Base-by-base conservation (phyloP, 371 early-diverging fungal species). In the Syncephalastrum sp. region DNA sequence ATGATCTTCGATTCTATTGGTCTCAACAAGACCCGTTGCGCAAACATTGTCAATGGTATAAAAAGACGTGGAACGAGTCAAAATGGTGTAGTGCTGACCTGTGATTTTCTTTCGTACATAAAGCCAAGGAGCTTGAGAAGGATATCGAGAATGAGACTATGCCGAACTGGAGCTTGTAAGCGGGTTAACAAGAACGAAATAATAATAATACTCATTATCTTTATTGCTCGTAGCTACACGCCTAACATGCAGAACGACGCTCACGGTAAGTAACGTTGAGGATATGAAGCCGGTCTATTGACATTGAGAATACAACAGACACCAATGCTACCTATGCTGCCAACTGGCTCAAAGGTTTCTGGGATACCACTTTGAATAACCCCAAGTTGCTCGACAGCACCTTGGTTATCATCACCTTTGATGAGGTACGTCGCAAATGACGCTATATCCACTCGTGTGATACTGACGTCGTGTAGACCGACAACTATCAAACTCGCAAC, bases 331-430 rank as follows among this genome's bases (percentile, higher is more conserved):
- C 63, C 12, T 61, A 55, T 58, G 71, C 84, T 25, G 64, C 79
- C 19, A 64, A 60, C 33, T 87, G 83, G 82, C 54, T 82, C 57
- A 49, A 77, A 21, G 38, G 52, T 2, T 82, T 77, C 63, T 57
- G 86, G 45, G 75, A 75, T 42, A 79, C 82, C 24, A 57, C 72
- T 48, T 54, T 88, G 19, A 59, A 66, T 52, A 64, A 74, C 45
- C 54, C 60, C 0, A 59, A 46, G 10, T 68, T 79, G 61, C 71
- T 45, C 46, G 64, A 68, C 53, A 76, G 79, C 64, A 82, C 82
- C 6, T 53, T 83, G 25, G 74, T 85, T 21, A 62, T 83, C 25
- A 17, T 84, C 12, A 82, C 81, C 12, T 87, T 74, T 55, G 84
- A 84, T 55, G 86, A 82, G 38, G 38, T 33, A 33, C 10, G 7